Conservation (phyloP, 1,139 yeast species). For the Suhomyces bokatorum region DNA sequence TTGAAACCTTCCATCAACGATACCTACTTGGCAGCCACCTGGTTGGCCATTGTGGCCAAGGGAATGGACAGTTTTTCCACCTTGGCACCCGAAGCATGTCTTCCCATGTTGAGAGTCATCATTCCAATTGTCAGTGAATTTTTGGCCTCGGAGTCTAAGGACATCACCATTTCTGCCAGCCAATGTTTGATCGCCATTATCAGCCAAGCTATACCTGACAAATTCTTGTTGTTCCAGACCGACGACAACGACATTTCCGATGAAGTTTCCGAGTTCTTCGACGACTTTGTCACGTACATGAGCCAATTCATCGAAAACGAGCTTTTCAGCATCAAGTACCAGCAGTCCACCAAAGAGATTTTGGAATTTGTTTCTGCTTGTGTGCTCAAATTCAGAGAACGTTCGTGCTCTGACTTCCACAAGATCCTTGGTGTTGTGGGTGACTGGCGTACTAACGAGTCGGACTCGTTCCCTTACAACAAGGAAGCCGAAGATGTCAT, state of each 20-base stretch:
- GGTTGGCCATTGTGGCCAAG: slow-evolving; percentile 94
- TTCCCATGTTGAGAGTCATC: slow-evolving; percentile 56
- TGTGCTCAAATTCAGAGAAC: slow-evolving; percentile 61
- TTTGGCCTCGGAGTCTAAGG: slow-evolving; percentile 65
- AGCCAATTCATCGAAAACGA: slow-evolving; percentile 55
- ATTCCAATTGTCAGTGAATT: slow-evolving; percentile 60
- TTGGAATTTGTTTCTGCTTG: slow-evolving; percentile 68
- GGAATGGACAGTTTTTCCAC: slow-evolving; percentile 70
- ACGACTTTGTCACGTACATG: slow-evolving; percentile 50
- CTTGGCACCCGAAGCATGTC: slow-evolving; percentile 58
- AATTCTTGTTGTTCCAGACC: slow-evolving; percentile 54
- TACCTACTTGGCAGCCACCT: slow-evolving; percentile 82
- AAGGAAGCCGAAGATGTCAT: slow-evolving; percentile 79
- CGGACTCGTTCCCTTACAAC: slow-evolving; percentile 67
- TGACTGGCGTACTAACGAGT: slow-evolving; percentile 79
- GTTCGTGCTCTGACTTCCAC: slow-evolving; percentile 73
- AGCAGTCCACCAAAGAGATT: slow-evolving; percentile 73
- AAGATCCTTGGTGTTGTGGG: slow-evolving; percentile 73
- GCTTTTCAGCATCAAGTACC: slow-evolving; percentile 71
- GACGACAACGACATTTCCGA: slow-evolving; percentile 35
- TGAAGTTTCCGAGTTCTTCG: slow-evolving; percentile 56
- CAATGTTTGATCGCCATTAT: slow-evolving; percentile 83
- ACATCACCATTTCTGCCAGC: slow-evolving; percentile 74
- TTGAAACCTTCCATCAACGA: slow-evolving; percentile 82
- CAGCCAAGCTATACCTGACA: slow-evolving; percentile 64